phyloP scores from a whole-genome alignment of 2,329 filamentous ascomycete genomes.

The Metarhizium anisopliae region DNA sequence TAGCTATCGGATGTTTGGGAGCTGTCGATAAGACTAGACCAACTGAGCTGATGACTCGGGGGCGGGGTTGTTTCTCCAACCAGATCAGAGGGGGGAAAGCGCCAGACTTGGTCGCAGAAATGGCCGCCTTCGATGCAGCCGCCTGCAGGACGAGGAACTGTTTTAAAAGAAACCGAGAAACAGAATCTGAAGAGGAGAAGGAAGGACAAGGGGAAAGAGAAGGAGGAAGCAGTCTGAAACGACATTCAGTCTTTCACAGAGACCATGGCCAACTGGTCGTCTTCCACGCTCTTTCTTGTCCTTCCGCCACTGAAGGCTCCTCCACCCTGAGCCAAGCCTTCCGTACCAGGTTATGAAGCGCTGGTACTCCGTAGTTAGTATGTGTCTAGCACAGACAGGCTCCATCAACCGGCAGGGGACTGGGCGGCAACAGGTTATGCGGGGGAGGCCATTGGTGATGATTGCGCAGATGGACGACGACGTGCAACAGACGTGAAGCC shows the following conservation, averaged over 20 bases:
- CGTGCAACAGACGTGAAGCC: background rate
- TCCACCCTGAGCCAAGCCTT: background rate
- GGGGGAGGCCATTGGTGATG: background rate
- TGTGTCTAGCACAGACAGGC: background rate
- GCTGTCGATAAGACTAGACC: background rate
- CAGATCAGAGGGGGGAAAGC: background rate
- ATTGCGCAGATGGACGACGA: background rate
- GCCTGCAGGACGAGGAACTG: slow-evolving; percentile 1
- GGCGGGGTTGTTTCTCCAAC: slow-evolving; percentile 4
- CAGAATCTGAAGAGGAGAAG: too few relatives aligned
- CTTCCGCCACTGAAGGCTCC: background rate
- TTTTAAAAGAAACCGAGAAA: too few relatives aligned
- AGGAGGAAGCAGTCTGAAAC: background rate
- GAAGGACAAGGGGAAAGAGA: background rate
- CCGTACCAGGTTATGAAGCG: background rate
- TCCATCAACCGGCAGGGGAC: slow-evolving; percentile 4
- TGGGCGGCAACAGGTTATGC: slow-evolving; percentile 4
- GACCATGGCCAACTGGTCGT: background rate
- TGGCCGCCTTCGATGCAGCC: slow-evolving; percentile 9
- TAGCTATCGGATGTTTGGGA: slow-evolving; percentile 2
- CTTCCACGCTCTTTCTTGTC: background rate
- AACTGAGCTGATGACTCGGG: background rate
- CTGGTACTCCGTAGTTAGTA: background rate
- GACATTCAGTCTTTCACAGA: background rate
- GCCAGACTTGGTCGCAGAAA: slow-evolving; percentile 10